Evolutionary conservation across 805 yeast species (phyloP).

Genomic region (Ogataea parapolymorpha): DNA sequence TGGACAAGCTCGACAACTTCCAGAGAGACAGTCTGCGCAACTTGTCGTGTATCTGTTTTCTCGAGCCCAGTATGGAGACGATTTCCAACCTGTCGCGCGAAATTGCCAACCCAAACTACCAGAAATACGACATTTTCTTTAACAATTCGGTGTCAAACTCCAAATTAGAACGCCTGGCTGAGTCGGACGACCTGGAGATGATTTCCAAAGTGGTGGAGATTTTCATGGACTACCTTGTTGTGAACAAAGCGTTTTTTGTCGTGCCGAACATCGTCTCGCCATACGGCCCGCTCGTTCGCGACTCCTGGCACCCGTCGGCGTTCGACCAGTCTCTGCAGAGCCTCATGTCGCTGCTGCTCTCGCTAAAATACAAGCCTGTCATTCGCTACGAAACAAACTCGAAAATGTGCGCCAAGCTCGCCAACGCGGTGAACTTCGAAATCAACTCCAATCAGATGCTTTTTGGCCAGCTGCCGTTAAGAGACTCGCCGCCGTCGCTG

Average conservation of each 20-base stretch:
- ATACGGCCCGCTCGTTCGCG: conserved; percentile 26
- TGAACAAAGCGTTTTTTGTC: conserved; percentile 60
- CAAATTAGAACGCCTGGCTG: conserved; percentile 83
- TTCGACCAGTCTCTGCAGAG: conserved; percentile 41
- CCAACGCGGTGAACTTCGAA: conserved; percentile 59
- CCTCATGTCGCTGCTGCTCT: conserved; percentile 56
- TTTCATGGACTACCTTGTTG: conserved; percentile 76
- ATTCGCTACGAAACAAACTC: conserved; percentile 77
- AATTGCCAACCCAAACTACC: conserved; percentile 73
- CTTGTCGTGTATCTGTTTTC: conserved; percentile 73
- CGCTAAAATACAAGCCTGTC: conserved; percentile 73
- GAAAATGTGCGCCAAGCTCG: conserved; percentile 59
- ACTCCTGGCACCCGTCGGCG: conserved; percentile 45
- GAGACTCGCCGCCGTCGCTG: conserved; percentile 69
- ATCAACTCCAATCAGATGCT: conserved; percentile 55
- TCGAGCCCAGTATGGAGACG: conserved; percentile 68
- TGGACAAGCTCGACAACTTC: conserved; percentile 63
- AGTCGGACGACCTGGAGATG: conserved; percentile 81
- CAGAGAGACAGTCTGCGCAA: conserved; percentile 70
- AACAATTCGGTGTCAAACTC: conserved; percentile 72
- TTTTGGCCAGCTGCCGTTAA: conserved; percentile 60
- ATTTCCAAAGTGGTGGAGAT: conserved; percentile 75
- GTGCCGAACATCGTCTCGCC: conserved; percentile 31
- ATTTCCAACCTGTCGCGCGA: conserved; percentile 62
- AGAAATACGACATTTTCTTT: conserved; percentile 72